Conservation (phyloP, 805 yeast genomes). For the Cephaloascus fragrans region DNA sequence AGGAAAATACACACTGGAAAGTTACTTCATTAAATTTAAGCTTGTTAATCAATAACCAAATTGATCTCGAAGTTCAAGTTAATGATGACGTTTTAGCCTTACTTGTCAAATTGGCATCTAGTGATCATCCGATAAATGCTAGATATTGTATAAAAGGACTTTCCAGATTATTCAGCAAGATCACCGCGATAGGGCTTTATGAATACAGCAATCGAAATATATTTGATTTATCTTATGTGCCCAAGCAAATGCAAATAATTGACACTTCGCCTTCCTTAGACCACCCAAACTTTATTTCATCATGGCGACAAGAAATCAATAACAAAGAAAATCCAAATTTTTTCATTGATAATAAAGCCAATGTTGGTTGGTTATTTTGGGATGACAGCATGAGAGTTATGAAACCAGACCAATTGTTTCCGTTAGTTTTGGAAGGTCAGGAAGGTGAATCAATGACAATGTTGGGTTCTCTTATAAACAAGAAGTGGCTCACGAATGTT, state of each 20-base stretch:
- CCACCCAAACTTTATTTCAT: background rate
- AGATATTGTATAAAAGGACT: conserved; percentile 52
- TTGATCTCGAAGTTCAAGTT: conserved; percentile 38
- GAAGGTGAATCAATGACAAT: conserved; percentile 32
- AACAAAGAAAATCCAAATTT: conserved; percentile 36
- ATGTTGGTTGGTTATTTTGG: conserved; percentile 73
- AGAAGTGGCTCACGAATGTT: conserved; percentile 48
- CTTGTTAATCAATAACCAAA: conserved; percentile 42
- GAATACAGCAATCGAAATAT: conserved; percentile 37
- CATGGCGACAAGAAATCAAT: conserved; percentile 42
- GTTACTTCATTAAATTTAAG: conserved; percentile 36
- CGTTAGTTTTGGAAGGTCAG: conserved; percentile 19
- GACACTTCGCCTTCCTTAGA: conserved; percentile 23
- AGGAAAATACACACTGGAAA: conserved; percentile 45
- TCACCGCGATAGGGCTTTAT: conserved; percentile 32
- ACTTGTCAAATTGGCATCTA: conserved; percentile 36
- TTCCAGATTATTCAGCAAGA: conserved; percentile 38
- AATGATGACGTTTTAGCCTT: conserved; percentile 28
- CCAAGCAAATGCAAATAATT: conserved; percentile 27
- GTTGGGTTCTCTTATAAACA: conserved; percentile 37
- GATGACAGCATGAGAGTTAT: conserved; percentile 42
- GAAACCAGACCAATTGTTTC: conserved; percentile 14
- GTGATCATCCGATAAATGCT: conserved; percentile 63
- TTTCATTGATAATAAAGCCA: conserved; percentile 48
- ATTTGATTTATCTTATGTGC: conserved; percentile 22